Percentiles rank a stretch among this genome's conserved stretches.
Conservation (phyloP, 139 green algal genomes). For the Nannochloris sp. region DNA sequence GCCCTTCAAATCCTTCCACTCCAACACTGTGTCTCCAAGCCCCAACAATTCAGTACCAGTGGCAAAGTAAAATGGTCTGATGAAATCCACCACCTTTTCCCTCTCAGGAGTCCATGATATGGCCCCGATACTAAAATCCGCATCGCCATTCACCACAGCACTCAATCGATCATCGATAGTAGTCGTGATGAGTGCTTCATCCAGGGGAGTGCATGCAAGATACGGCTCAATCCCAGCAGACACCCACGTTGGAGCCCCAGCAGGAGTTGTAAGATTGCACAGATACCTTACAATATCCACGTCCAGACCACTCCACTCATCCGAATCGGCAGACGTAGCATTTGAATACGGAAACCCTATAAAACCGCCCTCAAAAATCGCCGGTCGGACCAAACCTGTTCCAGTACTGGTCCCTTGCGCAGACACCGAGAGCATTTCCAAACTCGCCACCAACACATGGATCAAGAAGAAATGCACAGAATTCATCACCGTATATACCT, state of each 20-base stretch:
- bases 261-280: background rate
- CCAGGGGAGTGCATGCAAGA: background rate
- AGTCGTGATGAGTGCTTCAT: background rate
- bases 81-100: background rate
- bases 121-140: background rate
- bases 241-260: background rate
- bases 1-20: background rate
- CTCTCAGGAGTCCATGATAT: background rate
- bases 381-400: background rate
- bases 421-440: too few relatives aligned
- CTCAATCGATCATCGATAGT: background rate
- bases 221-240: background rate
- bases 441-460: too few relatives aligned
- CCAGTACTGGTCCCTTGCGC: too few relatives aligned
- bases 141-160: constrained; percentile 1
- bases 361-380: background rate
- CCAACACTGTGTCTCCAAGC: background rate
- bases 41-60: background rate
- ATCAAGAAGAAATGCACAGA: too few relatives aligned
- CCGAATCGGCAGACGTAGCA: background rate
- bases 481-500: too few relatives aligned
- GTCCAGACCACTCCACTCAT: background rate
- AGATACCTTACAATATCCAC: background rate
- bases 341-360: background rate
- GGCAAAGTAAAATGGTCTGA: background rate